Percentiles rank a stretch among this genome's conserved stretches.
Evolutionary conservation across 306 rosid genomes (phyloP).

Genomic region (Quercus suber): DNA sequence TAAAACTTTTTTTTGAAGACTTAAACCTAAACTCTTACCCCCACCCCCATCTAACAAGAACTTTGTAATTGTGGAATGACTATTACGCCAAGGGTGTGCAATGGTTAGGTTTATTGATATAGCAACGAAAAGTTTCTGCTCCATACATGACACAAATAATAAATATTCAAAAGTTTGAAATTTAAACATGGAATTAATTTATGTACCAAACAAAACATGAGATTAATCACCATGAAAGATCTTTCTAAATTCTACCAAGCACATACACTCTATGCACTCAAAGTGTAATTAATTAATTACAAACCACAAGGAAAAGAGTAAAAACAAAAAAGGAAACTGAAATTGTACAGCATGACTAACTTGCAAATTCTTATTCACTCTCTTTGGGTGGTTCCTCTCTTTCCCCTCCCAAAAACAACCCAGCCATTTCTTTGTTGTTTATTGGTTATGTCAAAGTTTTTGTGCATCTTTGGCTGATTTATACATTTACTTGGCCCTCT

Average conservation of each 20-base stretch:
- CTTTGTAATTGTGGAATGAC: too few species aligned
- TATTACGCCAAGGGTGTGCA: too few species aligned
- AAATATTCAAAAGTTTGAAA: too few species aligned
- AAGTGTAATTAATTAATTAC: background rate
- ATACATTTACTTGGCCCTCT: background rate
- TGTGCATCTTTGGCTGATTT: background rate
- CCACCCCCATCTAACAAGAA: too few species aligned
- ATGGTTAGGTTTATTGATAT: too few species aligned
- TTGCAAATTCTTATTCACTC: constrained; percentile 1
- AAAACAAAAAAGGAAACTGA: constrained; percentile 9
- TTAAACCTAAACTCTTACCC: too few species aligned
- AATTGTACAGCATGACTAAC: background rate
- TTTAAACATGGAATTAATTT: too few species aligned
- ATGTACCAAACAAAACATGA: too few species aligned
- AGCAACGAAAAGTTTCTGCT: too few species aligned
- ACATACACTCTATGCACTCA: background rate
- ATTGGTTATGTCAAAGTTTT: background rate
- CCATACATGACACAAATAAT: too few species aligned
- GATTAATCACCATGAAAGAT: background rate
- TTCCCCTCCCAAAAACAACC: background rate
- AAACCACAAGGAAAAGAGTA: background rate
- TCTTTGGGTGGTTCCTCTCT: background rate
- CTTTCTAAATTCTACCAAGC: constrained; percentile 5
- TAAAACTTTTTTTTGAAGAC: too few species aligned
- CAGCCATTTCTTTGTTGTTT: background rate